Base-by-base conservation (phyloP, 169 alveolate genomes). In the Eimeria brunetti region DNA sequence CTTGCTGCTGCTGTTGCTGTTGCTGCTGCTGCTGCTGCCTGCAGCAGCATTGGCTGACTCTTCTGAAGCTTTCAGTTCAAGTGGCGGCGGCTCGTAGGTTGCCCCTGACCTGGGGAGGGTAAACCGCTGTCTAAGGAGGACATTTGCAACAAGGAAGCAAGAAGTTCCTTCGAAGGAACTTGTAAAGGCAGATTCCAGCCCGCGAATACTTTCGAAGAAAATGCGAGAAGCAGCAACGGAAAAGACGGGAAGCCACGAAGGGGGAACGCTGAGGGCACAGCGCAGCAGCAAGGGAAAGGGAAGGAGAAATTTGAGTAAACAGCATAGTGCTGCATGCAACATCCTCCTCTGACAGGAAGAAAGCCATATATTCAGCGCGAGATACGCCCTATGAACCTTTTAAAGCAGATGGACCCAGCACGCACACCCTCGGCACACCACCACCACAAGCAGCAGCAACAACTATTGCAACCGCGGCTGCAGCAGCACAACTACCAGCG, bases 131-230 rank as follows among this genome's bases (percentile, higher is more conserved):
- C 91, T 24, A n/a, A 84, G 30, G 4, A 84, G 91, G 53, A 84
- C 76, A 38, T 84, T 84, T 53, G 80, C 91, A 60, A 84, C 67
- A 27, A 84, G 91, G 22, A 84, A 84, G 78, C 91, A 84, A 27
- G 91, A 84, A 14, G 58, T 38, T 11, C 91, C 91, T 44, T 84
- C 91, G 14, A 84, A 84, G 56, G 58, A 33, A 38, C 38, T 53
- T 38, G 91, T 46, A 44, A 84, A 84, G 9, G 91, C 78, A 2
- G 33, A 7, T 16, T 84, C 78, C 75, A 58, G 58, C 20, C 91
- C 91, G 62, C 91, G 91, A 60, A 84, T 84, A 60, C 62, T n/a
- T 36, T 84, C 91, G 46, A 84, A 84, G 60, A 84, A 84, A 22
- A 84, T 60, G 80, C 91, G 91, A 16, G 91, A 53, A n/a, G 91